Conservation (phyloP, 768 basidiomycete species). For the Rhizopogon roseolus region DNA sequence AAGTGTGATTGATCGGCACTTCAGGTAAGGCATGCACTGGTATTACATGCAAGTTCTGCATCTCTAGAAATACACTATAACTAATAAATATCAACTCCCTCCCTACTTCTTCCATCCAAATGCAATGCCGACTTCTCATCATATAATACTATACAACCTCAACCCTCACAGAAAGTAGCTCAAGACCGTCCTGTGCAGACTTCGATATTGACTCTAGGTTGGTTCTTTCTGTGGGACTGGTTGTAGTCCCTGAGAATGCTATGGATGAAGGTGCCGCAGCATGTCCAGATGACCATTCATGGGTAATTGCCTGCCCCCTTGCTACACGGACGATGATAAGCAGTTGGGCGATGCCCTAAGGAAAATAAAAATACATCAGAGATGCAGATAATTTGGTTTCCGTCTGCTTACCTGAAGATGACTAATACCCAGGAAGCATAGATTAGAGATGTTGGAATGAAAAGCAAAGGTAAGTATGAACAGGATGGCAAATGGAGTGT, state of each 20-base stretch:
- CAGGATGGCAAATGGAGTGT: conserved; percentile 20
- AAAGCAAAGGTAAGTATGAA: conserved; percentile 26
- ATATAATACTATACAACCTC: neutral
- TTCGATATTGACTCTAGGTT: neutral
- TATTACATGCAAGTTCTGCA: no score
- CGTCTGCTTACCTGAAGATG: conserved; percentile 23
- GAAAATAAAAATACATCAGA: neutral
- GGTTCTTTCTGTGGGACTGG: neutral
- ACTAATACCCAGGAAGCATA: conserved; percentile 26
- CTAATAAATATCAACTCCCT: no score
- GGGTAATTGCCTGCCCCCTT: conserved; percentile 18
- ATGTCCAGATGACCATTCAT: neutral
- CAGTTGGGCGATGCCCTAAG: conserved; percentile 28
- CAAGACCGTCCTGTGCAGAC: neutral
- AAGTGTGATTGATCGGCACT: no score
- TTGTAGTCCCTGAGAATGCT: neutral
- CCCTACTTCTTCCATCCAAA: no score
- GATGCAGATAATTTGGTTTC: neutral
- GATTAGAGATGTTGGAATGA: conserved; percentile 20
- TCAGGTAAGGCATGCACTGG: no score
- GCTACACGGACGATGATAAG: conserved; percentile 33
- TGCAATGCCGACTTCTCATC: neutral
- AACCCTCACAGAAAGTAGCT: neutral
- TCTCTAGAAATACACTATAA: no score
- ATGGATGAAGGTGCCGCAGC: neutral